These are phyloP conservation scores for Ophiostoma triangulosporum DNA, from an alignment of 2,329 filamentous ascomycete species.

Conservation along the genomic window DNA sequence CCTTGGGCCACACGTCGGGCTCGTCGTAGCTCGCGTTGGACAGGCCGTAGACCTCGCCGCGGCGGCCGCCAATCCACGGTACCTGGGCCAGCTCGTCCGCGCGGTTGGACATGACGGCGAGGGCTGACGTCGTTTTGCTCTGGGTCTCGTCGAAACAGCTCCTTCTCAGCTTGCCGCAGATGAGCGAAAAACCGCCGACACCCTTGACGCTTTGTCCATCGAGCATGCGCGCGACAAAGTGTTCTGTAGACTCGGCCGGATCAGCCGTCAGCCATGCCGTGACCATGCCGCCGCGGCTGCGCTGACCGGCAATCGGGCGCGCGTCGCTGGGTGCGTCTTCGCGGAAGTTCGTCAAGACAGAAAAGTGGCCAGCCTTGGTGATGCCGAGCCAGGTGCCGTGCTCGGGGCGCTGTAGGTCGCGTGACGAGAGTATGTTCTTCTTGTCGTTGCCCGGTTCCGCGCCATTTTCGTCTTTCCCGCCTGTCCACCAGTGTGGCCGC, in stretches of 20 bases:
- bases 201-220: slow-evolving; percentile 40
- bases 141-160: slow-evolving; percentile 14
- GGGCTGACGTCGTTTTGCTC: slow-evolving; percentile 20
- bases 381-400: slow-evolving; percentile 55
- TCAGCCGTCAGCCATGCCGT: slow-evolving; percentile 45
- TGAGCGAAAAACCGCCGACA: slow-evolving; percentile 52
- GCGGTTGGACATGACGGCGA: slow-evolving; percentile 51
- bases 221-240: slow-evolving; percentile 40
- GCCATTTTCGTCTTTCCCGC: slow-evolving; percentile 17
- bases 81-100: slow-evolving; percentile 38
- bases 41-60: slow-evolving; percentile 41
- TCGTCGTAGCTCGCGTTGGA: slow-evolving; percentile 48
- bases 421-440: slow-evolving; percentile 40
- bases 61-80: slow-evolving; percentile 39
- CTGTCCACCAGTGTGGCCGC: slow-evolving; percentile 49
- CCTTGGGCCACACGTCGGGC: slow-evolving; percentile 46
- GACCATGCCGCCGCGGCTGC: slow-evolving; percentile 50
- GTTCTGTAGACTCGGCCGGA: slow-evolving; percentile 31
- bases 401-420: slow-evolving; percentile 47
- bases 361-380: slow-evolving; percentile 44
- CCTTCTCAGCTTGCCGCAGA: slow-evolving; percentile 45
- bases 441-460: background rate
- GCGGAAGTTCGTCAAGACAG: slow-evolving; percentile 54
- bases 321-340: slow-evolving; percentile 37
- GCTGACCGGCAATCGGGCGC: slow-evolving; percentile 39